Percentiles rank a stretch among this genome's conserved stretches.
phyloP scores from a whole-genome alignment of 139 green algal species.

The Yamagishiella unicocca region DNA sequence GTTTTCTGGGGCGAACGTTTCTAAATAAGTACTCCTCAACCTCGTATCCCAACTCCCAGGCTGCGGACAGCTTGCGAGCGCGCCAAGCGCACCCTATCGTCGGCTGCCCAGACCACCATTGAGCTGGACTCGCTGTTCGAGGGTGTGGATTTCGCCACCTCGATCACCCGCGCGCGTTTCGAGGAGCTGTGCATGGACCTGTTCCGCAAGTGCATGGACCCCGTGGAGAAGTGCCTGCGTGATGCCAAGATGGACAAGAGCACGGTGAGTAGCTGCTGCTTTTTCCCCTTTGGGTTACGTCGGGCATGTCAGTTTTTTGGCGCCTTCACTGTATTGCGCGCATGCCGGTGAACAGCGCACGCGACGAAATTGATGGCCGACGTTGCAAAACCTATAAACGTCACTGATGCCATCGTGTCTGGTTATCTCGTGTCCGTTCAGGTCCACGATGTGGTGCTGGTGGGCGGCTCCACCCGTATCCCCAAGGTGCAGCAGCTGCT shows the following conservation, averaged over 20 bases:
- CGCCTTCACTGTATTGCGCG: no score
- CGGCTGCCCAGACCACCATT: slow-evolving; percentile 91
- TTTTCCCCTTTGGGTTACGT: no score
- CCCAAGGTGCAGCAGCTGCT: slow-evolving; percentile 98
- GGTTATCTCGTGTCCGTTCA: no score
- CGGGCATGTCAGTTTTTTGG: no score
- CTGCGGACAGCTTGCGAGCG: slow-evolving; percentile 93
- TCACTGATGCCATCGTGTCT: no score
- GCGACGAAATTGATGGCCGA: no score
- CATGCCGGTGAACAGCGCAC: no score
- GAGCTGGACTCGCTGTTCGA: slow-evolving; percentile 98
- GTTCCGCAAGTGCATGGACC: slow-evolving; percentile 99
- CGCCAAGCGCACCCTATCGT: slow-evolving; percentile 94
- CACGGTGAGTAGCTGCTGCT: not conserved
- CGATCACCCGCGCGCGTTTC: slow-evolving; percentile 96
- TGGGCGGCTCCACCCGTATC: slow-evolving; percentile 97
- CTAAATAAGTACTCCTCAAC: no score
- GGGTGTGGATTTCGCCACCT: slow-evolving; percentile 97
- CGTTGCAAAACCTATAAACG: no score
- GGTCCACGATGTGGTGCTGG: slow-evolving; percentile 95
- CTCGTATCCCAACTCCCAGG: slow-evolving; percentile 50
- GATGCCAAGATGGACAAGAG: slow-evolving; percentile 95
- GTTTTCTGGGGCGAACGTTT: no score
- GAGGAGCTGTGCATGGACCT: slow-evolving; percentile 99
- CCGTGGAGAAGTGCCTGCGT: slow-evolving; percentile 94